Evolutionary conservation across 768 basidiomycete genomes (phyloP).

Genomic region (Mycena leptocephala): DNA sequence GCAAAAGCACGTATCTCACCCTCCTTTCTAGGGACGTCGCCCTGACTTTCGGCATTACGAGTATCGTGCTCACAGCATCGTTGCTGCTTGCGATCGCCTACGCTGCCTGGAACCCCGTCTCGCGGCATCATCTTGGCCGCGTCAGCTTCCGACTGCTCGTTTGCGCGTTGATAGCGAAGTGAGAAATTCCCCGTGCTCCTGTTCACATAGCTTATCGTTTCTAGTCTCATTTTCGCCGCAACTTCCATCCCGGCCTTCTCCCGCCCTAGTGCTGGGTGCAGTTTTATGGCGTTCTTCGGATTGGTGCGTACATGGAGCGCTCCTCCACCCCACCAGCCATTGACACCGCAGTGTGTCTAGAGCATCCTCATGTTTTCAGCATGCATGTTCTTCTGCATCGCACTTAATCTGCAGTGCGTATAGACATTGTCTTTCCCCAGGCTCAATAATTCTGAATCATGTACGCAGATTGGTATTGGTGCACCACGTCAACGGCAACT

Average conservation of each 20-base stretch:
- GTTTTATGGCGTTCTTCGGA: constrained; percentile 17
- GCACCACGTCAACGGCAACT: constrained; percentile 12
- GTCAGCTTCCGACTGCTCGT: constrained; percentile 15
- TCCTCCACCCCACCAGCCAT: background rate
- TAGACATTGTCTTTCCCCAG: background rate
- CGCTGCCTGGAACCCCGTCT: constrained; percentile 12
- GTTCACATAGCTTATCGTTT: constrained; percentile 3
- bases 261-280: constrained; percentile 4
- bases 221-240: constrained; percentile 15
- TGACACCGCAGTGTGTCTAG: constrained; percentile 13
- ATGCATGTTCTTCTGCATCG: constrained; percentile 16
- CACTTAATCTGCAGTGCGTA: constrained; percentile 15
- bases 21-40: too few relatives aligned
- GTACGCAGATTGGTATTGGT: constrained; percentile 5
- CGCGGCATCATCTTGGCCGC: constrained; percentile 2
- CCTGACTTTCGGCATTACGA: too few relatives aligned
- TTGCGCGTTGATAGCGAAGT: constrained; percentile 13
- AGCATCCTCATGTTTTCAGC: constrained; percentile 17
- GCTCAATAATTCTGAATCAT: background rate
- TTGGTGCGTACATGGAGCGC: background rate
- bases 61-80: too few relatives aligned
- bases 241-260: constrained; percentile 5
- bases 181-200: background rate
- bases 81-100: too few relatives aligned
- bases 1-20: too few relatives aligned